Evolutionary conservation across 495 filamentous ascomycete species (phyloP).

Genomic region (Cercophora newfieldiana): DNA sequence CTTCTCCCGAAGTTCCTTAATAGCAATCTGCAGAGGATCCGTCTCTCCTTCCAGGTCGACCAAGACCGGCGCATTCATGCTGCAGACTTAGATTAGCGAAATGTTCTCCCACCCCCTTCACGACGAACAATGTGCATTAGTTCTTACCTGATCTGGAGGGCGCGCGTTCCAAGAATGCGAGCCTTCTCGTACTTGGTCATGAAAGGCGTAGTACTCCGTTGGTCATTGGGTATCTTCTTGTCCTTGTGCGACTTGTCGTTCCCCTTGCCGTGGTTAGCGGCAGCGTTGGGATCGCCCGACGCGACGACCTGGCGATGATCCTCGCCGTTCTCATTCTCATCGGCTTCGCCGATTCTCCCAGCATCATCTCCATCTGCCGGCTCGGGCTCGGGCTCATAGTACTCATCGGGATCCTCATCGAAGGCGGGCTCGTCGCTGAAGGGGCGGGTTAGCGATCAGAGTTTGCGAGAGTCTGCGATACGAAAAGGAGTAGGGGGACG

Average conservation of each 20-base stretch:
- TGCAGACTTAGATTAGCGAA: slow-evolving; percentile 37
- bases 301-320: slow-evolving; percentile 57
- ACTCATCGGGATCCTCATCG: slow-evolving; percentile 56
- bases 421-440: slow-evolving; percentile 55
- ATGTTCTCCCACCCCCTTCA: background rate
- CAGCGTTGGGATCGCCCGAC: slow-evolving; percentile 68
- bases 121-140: background rate
- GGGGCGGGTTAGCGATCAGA: background rate
- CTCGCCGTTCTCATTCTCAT: slow-evolving; percentile 49
- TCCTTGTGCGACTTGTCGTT: slow-evolving; percentile 65
- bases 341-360: slow-evolving; percentile 42
- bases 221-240: slow-evolving; percentile 86
- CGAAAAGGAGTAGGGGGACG: too few relatives aligned
- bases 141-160: slow-evolving; percentile 86
- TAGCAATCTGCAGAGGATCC: slow-evolving; percentile 93
- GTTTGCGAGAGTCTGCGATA: slow-evolving; percentile 2
- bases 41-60: slow-evolving; percentile 97
- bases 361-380: slow-evolving; percentile 59
- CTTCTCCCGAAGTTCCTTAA: slow-evolving; percentile 96
- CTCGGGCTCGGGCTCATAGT: slow-evolving; percentile 64
- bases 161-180: slow-evolving; percentile 86
- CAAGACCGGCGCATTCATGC: slow-evolving; percentile 96
- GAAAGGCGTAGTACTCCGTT: slow-evolving; percentile 92
- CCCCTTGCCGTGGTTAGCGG: slow-evolving; percentile 52
- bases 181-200: slow-evolving; percentile 99